Conservation (phyloP, 495 filamentous ascomycete genomes). For the Neurospora hispaniola region DNA sequence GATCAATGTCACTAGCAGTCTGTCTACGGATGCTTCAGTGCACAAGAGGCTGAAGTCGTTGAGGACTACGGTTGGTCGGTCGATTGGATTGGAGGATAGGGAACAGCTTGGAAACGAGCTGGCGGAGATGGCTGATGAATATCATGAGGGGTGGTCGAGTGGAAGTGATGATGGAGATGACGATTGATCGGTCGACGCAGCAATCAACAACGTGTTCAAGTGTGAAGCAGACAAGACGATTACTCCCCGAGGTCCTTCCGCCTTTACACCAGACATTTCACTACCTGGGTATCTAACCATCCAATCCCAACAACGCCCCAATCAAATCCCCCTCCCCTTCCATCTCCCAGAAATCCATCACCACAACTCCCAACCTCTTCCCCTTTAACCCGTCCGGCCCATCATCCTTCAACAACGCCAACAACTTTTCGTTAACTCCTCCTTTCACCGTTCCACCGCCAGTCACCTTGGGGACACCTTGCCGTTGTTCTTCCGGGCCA, state of each 20-base stretch:
- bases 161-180: slow-evolving; percentile 77
- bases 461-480: not conserved
- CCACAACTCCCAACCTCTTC: not conserved
- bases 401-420: not conserved
- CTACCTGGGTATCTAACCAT: not conserved
- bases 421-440: not conserved
- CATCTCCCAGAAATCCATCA: not conserved
- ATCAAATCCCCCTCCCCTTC: not conserved
- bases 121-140: slow-evolving; percentile 74
- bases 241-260: slow-evolving; percentile 18
- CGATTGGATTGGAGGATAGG: slow-evolving; percentile 61
- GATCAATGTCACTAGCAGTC: slow-evolving; percentile 49
- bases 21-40: slow-evolving; percentile 67
- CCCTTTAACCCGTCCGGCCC: not conserved
- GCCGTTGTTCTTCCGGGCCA: not conserved
- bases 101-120: slow-evolving; percentile 78
- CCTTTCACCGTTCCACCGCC: not conserved
- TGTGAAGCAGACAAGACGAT: slow-evolving; percentile 26
- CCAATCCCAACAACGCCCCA: not conserved
- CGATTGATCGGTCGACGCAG: slow-evolving; percentile 22
- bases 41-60: slow-evolving; percentile 56
- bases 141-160: slow-evolving; percentile 83
- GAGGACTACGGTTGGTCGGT: slow-evolving; percentile 44
- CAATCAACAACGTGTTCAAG: slow-evolving; percentile 4
- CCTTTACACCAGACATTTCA: not conserved